A percentile compares a stretch with the other conserved stretches of the same genome.
phyloP scores from a whole-genome alignment of 2,329 filamentous ascomycete genomes.

The Coniochaeta prunicola region DNA sequence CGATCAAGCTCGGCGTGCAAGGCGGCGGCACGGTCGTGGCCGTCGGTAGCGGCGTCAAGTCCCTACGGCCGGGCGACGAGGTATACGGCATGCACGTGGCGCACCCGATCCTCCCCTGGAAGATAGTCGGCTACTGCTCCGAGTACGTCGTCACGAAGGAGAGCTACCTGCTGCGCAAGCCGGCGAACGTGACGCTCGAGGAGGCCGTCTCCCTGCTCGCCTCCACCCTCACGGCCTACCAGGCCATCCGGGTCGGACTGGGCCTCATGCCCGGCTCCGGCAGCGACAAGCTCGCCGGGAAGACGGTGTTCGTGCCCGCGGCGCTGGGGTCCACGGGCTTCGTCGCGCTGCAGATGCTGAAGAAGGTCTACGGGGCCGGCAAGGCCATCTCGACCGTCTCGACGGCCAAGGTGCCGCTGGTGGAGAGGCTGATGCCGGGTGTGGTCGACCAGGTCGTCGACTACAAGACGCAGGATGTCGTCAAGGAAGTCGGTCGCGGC shows the following conservation, averaged over 20 bases:
- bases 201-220: conserved; percentile 24
- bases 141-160: conserved; percentile 32
- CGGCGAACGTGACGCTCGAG: conserved; percentile 16
- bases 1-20: conserved; percentile 16
- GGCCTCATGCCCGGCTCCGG: conserved; percentile 22
- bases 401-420: conserved; percentile 39
- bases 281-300: conserved; percentile 31
- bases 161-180: conserved; percentile 24
- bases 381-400: conserved; percentile 45
- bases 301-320: conserved; percentile 43
- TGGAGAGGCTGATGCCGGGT: conserved; percentile 31
- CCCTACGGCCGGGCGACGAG: conserved; percentile 23
- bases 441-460: conserved; percentile 44
- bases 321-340: conserved; percentile 41
- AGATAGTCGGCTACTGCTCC: conserved; percentile 25
- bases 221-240: conserved; percentile 33
- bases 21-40: conserved; percentile 22
- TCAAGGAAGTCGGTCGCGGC: conserved; percentile 27
- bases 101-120: conserved; percentile 26
- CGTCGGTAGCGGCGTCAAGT: conserved; percentile 19
- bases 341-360: conserved; percentile 40
- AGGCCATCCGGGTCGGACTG: conserved; percentile 32
- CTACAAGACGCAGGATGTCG: conserved; percentile 35
- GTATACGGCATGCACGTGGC: conserved; percentile 30
- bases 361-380: conserved; percentile 38